Percentiles rank a stretch among this genome's conserved stretches.
Conservation (phyloP, 768 basidiomycete species). For the Leccinum obscurum region DNA sequence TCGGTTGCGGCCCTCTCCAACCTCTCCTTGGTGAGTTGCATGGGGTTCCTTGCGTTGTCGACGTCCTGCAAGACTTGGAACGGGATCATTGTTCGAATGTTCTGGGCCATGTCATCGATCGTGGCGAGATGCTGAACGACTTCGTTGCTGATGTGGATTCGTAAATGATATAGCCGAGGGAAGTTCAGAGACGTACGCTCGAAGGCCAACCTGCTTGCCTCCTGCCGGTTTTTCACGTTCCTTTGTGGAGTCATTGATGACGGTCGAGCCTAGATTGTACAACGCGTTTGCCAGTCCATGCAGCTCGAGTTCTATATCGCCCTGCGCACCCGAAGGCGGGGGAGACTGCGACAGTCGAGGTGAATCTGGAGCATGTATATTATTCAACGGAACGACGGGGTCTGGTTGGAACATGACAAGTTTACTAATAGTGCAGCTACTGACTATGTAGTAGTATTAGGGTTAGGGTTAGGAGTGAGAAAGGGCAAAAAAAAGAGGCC, state of each 20-base stretch:
- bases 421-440: too few relatives aligned
- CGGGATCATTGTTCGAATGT: slow-evolving; percentile 64
- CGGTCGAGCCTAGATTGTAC: slow-evolving; percentile 81
- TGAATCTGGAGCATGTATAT: slow-evolving; percentile 40
- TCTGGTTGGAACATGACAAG: slow-evolving; percentile 10
- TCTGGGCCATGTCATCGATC: slow-evolving; percentile 68
- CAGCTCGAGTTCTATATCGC: slow-evolving; percentile 74
- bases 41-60: slow-evolving; percentile 77
- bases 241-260: slow-evolving; percentile 80
- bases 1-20: slow-evolving; percentile 83
- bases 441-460: slow-evolving; percentile 1
- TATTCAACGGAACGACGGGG: not conserved
- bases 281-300: slow-evolving; percentile 74
- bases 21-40: slow-evolving; percentile 77
- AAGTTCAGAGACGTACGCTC: slow-evolving; percentile 52
- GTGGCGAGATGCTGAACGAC: slow-evolving; percentile 65
- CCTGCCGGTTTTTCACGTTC: slow-evolving; percentile 70
- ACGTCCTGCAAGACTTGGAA: slow-evolving; percentile 76
- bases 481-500: slow-evolving; percentile 26
- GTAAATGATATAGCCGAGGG: slow-evolving; percentile 1
- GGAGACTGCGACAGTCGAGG: slow-evolving; percentile 76
- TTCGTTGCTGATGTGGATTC: slow-evolving; percentile 56
- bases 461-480: slow-evolving; percentile 32
- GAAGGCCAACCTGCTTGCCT: slow-evolving; percentile 73
- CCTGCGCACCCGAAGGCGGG: slow-evolving; percentile 64